phyloP scores from a whole-genome alignment of 2,329 filamentous ascomycete genomes.

The Pseudofabraea citricarpa region DNA sequence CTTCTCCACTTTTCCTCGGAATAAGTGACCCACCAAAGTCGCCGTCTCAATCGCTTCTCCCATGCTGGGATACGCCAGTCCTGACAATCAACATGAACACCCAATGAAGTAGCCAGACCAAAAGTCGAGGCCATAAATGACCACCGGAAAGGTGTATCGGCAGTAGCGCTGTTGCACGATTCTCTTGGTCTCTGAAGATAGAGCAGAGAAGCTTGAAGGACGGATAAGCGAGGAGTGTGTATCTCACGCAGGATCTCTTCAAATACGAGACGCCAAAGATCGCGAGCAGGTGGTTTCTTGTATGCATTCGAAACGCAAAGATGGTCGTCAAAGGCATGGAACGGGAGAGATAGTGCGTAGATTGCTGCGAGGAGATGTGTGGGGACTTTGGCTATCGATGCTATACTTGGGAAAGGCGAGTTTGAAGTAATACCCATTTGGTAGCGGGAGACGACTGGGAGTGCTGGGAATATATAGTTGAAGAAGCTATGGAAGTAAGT shows the following conservation, averaged over 20 bases:
- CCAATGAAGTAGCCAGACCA: not conserved
- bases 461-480: conserved; percentile 2
- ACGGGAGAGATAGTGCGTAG: not conserved
- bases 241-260: conserved; percentile 3
- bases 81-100: conserved; percentile 4
- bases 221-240: conserved; percentile 1
- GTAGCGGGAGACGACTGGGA: not conserved
- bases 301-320: conserved; percentile 2
- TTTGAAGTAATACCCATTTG: not conserved
- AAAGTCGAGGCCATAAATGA: conserved; percentile 1
- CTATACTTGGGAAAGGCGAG: not conserved
- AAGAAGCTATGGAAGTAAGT: not conserved
- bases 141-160: conserved; percentile 4
- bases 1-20: conserved; percentile 2
- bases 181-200: conserved; percentile 2
- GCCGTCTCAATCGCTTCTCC: conserved; percentile 1
- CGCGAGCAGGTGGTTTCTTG: not conserved
- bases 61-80: conserved; percentile 2
- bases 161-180: not conserved
- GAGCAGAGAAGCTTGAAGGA: conserved; percentile 1
- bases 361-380: conserved; percentile 3
- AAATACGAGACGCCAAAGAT: conserved; percentile 1
- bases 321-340: not conserved
- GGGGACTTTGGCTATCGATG: not conserved
- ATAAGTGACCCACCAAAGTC: conserved; percentile 3